Base-by-base conservation (phyloP, 495 filamentous ascomycete genomes). In the Sphaerosporella brunnea region DNA sequence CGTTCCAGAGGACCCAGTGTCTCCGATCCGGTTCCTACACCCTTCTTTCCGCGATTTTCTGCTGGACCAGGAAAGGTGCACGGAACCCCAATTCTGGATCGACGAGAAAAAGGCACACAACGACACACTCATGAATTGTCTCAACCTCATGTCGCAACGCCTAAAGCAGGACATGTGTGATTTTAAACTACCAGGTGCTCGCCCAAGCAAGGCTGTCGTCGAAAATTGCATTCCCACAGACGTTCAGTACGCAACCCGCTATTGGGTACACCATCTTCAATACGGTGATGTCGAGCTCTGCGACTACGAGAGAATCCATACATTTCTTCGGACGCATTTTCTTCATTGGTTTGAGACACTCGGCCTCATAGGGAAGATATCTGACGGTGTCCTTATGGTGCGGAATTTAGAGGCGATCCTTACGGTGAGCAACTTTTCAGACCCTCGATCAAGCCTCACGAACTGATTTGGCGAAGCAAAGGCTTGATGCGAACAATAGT, bases 221-320 rank as follows among this genome's bases (percentile, higher is more conserved):
- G n/a, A 42, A 16, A 5, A 61, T 0, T 42, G 41, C 46, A 41
- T 71, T 20, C 52, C 58, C 43, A 3, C 53, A 23, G 59, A 62
- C 32, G 23, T 66, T 11, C 53, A 58, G 49, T 32, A 32, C 13
- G 28, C 28, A 5, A 5, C 7, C 28, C 5, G 28, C 7, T 32
- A 32, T 13, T 32, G 65, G 71, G 58, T 66, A 32, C 25, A 65
- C 45, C 69, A 77, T 60, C 21, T 70, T 24, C 36, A 63, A 41
- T 21, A 64, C 45, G 63, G 62, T 42, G 46, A 57, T 19, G 10
- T 42, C 21, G 4, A 5, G 10, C 21, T 65, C 23, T 16, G 41
- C 36, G 52, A 66, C 43, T 36, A 51, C 11, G 53, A 64, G 28
- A 28, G 62, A 39, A 11, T 28, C 8, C 42, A 45, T 34, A 19